Evolutionary conservation across 2,329 filamentous ascomycete species (phyloP).

Genomic region (Mycosphaerelloides madeirae): DNA sequence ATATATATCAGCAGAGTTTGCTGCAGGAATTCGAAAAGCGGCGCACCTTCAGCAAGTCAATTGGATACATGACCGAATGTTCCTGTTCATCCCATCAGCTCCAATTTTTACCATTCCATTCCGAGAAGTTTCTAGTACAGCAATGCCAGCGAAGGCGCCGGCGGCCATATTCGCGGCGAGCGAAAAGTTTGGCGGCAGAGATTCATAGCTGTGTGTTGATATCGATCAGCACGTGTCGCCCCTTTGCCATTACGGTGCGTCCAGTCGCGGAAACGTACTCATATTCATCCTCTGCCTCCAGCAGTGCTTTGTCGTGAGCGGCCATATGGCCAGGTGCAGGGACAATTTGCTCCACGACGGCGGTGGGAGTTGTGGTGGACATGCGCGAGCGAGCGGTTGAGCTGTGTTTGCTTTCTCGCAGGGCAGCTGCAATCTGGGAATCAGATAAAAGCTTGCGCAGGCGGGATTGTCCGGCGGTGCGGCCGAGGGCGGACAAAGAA

Average conservation of each 20-base stretch:
- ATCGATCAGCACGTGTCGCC: conserved; percentile 11
- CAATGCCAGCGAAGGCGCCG: conserved; percentile 93
- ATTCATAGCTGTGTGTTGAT: conserved; percentile 66
- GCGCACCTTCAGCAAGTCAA: conserved; percentile 92
- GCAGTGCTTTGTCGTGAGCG: conserved; percentile 29
- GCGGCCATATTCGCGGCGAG: conserved; percentile 91
- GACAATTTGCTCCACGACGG: conserved; percentile 16
- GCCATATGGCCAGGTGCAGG: conserved; percentile 22
- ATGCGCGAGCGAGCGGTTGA: conserved; percentile 6
- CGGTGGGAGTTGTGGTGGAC: conserved; percentile 15
- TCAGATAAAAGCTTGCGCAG: too few species aligned
- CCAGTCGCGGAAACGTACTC: conserved; percentile 34
- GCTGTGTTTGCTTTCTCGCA: background rate
- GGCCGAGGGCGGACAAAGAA: too few species aligned
- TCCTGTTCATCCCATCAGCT: conserved; percentile 55
- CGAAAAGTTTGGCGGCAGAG: conserved; percentile 89
- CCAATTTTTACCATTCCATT: background rate
- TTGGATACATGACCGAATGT: conserved; percentile 98
- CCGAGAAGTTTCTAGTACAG: conserved; percentile 53
- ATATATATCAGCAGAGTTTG: conserved; percentile 8
- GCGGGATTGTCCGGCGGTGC: too few species aligned
- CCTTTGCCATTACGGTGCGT: background rate
- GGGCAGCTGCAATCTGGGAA: too few species aligned
- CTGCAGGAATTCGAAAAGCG: background rate
- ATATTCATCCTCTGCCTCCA: conserved; percentile 34